A percentile compares a stretch with the other conserved stretches of the same genome.
Conservation (phyloP, 352 stramenopile species). For the Aphanomyces astaci region DNA sequence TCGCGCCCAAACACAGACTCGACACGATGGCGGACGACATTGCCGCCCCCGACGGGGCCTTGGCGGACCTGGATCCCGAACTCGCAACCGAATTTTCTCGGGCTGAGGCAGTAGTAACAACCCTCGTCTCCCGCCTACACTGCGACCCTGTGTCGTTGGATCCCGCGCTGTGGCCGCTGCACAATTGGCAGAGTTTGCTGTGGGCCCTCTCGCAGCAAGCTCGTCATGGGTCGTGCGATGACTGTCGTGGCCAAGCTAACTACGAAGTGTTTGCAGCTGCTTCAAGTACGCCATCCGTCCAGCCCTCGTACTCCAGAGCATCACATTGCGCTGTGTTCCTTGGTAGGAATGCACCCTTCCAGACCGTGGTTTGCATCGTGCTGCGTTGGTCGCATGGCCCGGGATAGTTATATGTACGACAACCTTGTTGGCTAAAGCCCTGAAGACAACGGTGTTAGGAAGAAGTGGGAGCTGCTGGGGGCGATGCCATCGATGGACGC, state of each 20-base stretch:
- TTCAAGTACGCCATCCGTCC: not conserved
- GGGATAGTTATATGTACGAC: conserved; percentile 1
- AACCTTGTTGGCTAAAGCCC: no score
- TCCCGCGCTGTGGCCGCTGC: conserved; percentile 38
- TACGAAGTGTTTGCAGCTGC: conserved; percentile 26
- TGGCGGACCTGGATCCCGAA: not conserved
- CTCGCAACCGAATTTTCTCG: conserved; percentile 30
- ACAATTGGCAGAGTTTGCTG: conserved; percentile 37
- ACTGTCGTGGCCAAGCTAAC: conserved; percentile 38
- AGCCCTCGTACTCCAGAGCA: no score
- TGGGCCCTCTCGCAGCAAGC: conserved; percentile 57
- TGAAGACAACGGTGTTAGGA: not conserved
- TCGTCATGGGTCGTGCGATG: conserved; percentile 50
- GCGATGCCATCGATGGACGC: conserved; percentile 2
- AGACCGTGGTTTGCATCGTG: conserved; percentile 1
- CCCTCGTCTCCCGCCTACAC: conserved; percentile 46
- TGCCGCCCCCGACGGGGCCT: no score
- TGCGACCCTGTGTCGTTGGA: conserved; percentile 43
- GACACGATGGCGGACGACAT: not conserved
- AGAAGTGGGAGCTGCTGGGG: conserved; percentile 21
- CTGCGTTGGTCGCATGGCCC: not conserved
- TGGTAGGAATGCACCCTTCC: conserved; percentile 41
- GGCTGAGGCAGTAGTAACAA: conserved; percentile 48
- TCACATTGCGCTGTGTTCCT: no score
- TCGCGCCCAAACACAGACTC: not conserved